Conservation (phyloP, 1,284 basidiomycete genomes). For the Microbotryum violaceum region DNA sequence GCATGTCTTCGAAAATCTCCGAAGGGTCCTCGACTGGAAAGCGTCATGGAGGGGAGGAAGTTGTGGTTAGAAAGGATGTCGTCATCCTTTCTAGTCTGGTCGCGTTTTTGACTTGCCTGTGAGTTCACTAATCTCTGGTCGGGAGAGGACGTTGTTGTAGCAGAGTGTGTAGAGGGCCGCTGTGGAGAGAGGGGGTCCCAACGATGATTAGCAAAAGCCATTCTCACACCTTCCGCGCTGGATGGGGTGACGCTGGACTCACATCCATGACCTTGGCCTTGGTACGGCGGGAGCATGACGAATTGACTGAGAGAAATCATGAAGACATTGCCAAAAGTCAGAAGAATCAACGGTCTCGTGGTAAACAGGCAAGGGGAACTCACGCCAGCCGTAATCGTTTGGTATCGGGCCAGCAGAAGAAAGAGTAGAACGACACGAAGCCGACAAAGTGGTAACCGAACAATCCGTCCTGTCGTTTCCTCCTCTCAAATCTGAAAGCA, state of each 20-base stretch:
- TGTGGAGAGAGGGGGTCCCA: slow-evolving; percentile 38
- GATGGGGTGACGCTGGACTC: slow-evolving; percentile 39
- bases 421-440: slow-evolving; percentile 84
- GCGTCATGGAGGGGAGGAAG: background rate
- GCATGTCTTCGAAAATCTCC: slow-evolving; percentile 87
- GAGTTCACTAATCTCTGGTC: slow-evolving; percentile 69
- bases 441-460: slow-evolving; percentile 80
- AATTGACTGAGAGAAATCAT: slow-evolving; percentile 61
- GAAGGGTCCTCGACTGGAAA: slow-evolving; percentile 84
- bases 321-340: background rate
- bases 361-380: slow-evolving; percentile 32
- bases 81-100: too few species aligned
- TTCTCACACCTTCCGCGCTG: background rate
- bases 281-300: slow-evolving; percentile 83
- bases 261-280: slow-evolving; percentile 85
- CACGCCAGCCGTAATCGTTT: slow-evolving; percentile 76
- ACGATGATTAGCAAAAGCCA: background rate
- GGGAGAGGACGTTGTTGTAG: slow-evolving; percentile 64
- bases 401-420: slow-evolving; percentile 85
- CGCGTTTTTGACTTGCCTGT: slow-evolving; percentile 39
- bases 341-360: too few species aligned
- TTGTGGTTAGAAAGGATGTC: too few species aligned
- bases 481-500: slow-evolving; percentile 64
- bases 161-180: slow-evolving; percentile 82
- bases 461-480: slow-evolving; percentile 50